Evolutionary conservation across 768 basidiomycete genomes (phyloP).

Genomic region (Omphalotus guepiniiformis): DNA sequence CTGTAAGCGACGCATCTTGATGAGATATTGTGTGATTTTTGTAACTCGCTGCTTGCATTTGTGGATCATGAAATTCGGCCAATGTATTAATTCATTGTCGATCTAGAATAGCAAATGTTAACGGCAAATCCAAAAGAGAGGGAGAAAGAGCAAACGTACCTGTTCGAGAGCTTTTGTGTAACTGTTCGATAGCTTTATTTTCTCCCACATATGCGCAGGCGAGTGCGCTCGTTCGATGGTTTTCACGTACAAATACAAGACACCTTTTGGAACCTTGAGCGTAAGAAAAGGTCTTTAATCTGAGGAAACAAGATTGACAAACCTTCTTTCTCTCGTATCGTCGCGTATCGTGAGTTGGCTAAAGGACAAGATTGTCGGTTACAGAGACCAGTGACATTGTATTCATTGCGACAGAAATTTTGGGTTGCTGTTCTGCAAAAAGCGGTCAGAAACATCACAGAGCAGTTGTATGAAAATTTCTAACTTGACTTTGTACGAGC

Average conservation of each 20-base stretch:
- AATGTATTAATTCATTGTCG: conserved; percentile 92
- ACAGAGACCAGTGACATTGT: conserved; percentile 96
- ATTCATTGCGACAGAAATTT: conserved; percentile 98
- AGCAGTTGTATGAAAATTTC: conserved; percentile 21
- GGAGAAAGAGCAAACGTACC: conserved; percentile 38
- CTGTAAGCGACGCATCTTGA: conserved; percentile 93
- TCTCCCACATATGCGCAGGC: conserved; percentile 98
- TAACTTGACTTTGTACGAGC: conserved; percentile 99
- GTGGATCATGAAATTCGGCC: conserved; percentile 96
- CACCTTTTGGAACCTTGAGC: conserved; percentile 40
- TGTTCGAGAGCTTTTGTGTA: conserved; percentile 95
- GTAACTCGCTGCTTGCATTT: conserved; percentile 99
- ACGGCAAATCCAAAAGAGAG: not conserved
- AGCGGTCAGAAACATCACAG: conserved; percentile 1
- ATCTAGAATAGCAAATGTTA: conserved; percentile 51
- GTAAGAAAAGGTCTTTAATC: conserved; percentile 2
- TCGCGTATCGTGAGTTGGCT: conserved; percentile 97
- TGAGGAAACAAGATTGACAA: conserved; percentile 9
- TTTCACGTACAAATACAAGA: conserved; percentile 92
- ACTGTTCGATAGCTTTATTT: conserved; percentile 86
- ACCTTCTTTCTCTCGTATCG: conserved; percentile 97
- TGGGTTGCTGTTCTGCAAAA: conserved; percentile 79
- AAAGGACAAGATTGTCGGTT: conserved; percentile 93
- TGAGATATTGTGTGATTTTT: conserved; percentile 98
- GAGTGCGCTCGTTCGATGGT: conserved; percentile 97